These are phyloP conservation scores for Lactarius vividus DNA, from an alignment of 768 basidiomycete genomes.

Conservation along the genomic window DNA sequence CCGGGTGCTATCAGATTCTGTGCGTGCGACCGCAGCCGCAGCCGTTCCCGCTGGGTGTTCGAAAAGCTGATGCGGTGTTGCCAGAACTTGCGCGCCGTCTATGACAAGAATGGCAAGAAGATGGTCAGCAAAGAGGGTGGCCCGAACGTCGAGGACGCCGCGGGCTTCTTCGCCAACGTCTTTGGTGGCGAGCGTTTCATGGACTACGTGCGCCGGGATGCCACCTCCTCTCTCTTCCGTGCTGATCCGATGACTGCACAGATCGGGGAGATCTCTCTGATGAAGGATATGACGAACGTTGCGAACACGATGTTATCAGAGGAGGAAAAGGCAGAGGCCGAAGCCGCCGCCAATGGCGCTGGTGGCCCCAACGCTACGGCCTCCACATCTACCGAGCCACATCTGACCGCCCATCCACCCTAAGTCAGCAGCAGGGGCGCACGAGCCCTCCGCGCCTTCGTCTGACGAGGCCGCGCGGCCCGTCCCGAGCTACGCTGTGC, in stretches of 20 bases:
- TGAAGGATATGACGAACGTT: constrained; percentile 89
- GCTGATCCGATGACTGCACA: constrained; percentile 34
- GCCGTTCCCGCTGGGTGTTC: neutral
- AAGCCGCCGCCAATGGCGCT: constrained; percentile 32
- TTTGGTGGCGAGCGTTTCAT: constrained; percentile 93
- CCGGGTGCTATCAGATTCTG: constrained; percentile 83
- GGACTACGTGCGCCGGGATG: constrained; percentile 65
- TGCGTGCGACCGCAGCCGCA: constrained; percentile 31
- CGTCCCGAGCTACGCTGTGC: neutral
- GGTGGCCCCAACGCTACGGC: constrained; percentile 28
- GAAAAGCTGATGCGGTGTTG: constrained; percentile 4
- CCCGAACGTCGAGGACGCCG: constrained; percentile 83
- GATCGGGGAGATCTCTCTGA: constrained; percentile 96
- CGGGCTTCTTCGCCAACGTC: constrained; percentile 91
- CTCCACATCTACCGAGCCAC: neutral
- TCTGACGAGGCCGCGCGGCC: constrained; percentile 1
- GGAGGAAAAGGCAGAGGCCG: constrained; percentile 78
- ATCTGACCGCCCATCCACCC: constrained; percentile 3
- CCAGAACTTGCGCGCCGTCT: constrained; percentile 81
- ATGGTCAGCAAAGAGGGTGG: constrained; percentile 85
- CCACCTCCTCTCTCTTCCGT: constrained; percentile 9
- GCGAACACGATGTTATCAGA: constrained; percentile 88
- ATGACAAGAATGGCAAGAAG: constrained; percentile 93
- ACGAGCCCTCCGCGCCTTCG: neutral
- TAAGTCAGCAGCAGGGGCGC: constrained; percentile 5